A percentile compares a stretch with the other conserved stretches of the same genome.
Evolutionary conservation across 2,329 filamentous ascomycete genomes (phyloP).

Genomic region (Fusarium austroafricanum): DNA sequence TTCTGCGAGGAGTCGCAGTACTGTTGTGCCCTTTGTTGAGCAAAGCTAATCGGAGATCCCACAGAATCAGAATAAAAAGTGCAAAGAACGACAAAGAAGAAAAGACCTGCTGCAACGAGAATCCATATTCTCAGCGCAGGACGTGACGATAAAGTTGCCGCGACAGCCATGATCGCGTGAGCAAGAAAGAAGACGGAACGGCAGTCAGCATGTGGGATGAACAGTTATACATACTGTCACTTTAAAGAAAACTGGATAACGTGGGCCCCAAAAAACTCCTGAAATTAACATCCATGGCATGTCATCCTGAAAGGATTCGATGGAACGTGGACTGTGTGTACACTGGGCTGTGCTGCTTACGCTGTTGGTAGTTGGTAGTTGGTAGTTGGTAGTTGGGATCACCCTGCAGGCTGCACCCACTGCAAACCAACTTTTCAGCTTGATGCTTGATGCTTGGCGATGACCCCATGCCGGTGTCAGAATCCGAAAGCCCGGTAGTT

Average conservation of each 20-base stretch:
- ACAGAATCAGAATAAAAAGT: slow-evolving; percentile 21
- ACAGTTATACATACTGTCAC: background rate
- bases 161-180: slow-evolving; percentile 21
- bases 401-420: too few species aligned
- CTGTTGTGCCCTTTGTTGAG: slow-evolving; percentile 27
- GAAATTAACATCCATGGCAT: background rate
- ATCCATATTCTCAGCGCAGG: slow-evolving; percentile 20
- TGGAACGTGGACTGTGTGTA: background rate
- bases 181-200: background rate
- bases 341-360: background rate
- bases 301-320: background rate
- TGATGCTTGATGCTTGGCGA: too few species aligned
- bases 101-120: slow-evolving; percentile 3
- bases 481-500: background rate
- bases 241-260: background rate
- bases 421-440: background rate
- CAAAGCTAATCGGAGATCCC: slow-evolving; percentile 22
- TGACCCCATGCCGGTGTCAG: background rate
- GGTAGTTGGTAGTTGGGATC: too few species aligned
- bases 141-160: slow-evolving; percentile 21
- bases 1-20: slow-evolving; percentile 17
- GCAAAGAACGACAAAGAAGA: slow-evolving; percentile 32
- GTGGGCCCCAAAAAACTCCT: slow-evolving; percentile 5
- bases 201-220: background rate
- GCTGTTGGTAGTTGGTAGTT: background rate